Base-by-base conservation (phyloP, 176 grass and related monocot species). In the Oryza australiensis region DNA sequence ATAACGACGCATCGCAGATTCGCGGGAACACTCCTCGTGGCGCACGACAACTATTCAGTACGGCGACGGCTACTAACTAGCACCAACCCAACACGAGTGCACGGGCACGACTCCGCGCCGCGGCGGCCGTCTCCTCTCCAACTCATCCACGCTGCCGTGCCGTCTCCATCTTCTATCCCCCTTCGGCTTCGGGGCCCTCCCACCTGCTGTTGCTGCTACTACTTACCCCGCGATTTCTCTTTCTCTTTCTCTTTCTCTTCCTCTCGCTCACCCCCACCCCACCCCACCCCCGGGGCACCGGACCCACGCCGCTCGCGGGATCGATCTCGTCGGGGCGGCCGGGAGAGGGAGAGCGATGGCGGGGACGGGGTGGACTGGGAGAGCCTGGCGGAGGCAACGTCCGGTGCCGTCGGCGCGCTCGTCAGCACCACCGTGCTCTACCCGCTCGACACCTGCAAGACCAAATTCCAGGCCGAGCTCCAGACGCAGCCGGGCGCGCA, bases 361-460 rank as follows among this genome's bases (percentile, higher is more conserved):
- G 78, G 88, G 66, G 73, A 68, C 16, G 88, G 83, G 12, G 74
- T 95, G 64, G 93, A 99, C 88, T 99, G 96, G 96, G 91, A 95
- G 74, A 95, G 93, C 87, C 67, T 99, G 77, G 87, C 87, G 49
- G 96, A 99, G 93, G 96, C 96, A 40, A 88, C 96, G 65, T 99
- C 96, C 32, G 96, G 96, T 35, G 96, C 96, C 7, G 81, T 99
- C 40, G 96, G 96, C 63, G 77, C 96, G 70, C 87, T 99, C 76
- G 91, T 94, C 79, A 99, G 96, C 87, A 99, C 93, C 85, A 94
- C 89, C 85, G 89, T 81, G 30, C 79, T 99, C 26, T 99, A 99
- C 83, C 96, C 96, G 33, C 93, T 99, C 74, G 96, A 99, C 83
- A 99, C 91, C 85, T 99, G 96, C 88, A 99, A 99, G 87, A 90